Conservation (phyloP, 73 alveolate genomes). For the Loxodes magnus region DNA sequence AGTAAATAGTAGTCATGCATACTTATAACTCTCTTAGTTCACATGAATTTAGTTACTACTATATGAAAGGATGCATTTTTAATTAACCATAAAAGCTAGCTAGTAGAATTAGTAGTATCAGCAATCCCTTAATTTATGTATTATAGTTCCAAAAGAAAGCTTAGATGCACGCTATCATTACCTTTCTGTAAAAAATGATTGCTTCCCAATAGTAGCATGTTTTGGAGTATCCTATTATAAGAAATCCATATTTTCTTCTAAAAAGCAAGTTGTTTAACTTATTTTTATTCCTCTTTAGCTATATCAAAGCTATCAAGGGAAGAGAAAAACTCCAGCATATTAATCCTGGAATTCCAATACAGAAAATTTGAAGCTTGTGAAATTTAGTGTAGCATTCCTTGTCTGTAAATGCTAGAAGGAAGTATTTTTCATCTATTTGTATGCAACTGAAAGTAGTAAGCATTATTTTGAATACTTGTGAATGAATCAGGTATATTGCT, state of each 20-base stretch:
- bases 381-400: conserved; percentile 21
- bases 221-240: conserved; percentile 38
- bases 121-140: not conserved
- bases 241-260: conserved; percentile 41
- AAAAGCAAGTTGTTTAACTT: conserved; percentile 7
- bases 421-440: conserved; percentile 26
- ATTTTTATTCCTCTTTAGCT: not conserved
- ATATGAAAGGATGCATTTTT: not conserved
- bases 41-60: not conserved
- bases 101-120: not conserved
- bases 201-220: conserved; percentile 44
- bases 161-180: conserved; percentile 17
- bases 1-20: not conserved
- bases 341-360: conserved; percentile 35
- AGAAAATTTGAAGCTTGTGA: conserved; percentile 1
- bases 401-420: conserved; percentile 20
- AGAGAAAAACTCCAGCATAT: conserved; percentile 11
- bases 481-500: conserved; percentile 34
- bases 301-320: not conserved
- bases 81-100: not conserved
- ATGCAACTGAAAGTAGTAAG: conserved; percentile 40
- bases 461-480: conserved; percentile 34
- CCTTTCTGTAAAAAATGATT: conserved; percentile 39
- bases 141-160: conserved; percentile 10
- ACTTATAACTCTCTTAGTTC: not conserved